phyloP scores from a whole-genome alignment of 306 rosid genomes.

The Abrus pulchellus region DNA sequence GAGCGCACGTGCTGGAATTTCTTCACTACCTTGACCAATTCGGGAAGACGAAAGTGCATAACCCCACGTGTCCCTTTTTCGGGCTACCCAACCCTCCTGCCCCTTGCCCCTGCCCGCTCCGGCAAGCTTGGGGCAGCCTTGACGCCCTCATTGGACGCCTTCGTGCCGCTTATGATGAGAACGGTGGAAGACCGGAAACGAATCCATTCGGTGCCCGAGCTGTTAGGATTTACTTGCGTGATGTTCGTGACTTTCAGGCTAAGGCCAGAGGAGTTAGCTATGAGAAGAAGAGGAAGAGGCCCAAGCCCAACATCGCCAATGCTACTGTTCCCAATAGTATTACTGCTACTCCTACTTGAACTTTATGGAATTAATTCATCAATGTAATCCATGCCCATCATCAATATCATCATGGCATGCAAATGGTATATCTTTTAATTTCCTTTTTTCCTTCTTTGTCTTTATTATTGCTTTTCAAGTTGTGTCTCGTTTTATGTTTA shows the following conservation, averaged over 20 bases:
- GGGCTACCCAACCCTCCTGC: constrained; percentile 88
- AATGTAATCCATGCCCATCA: background rate
- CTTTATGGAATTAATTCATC: too few relatives aligned
- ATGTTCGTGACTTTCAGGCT: constrained; percentile 91
- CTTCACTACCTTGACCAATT: constrained; percentile 92
- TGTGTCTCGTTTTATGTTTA: background rate
- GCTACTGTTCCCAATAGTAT: background rate
- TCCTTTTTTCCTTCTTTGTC: too few relatives aligned
- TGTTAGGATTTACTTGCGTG: constrained; percentile 79
- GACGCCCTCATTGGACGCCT: constrained; percentile 97
- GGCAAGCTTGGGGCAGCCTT: constrained; percentile 98
- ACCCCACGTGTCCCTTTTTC: constrained; percentile 82
- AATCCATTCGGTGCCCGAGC: constrained; percentile 85
- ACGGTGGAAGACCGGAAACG: constrained; percentile 67
- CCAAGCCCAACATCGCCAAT: constrained; percentile 53
- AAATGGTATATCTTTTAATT: too few relatives aligned
- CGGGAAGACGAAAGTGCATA: constrained; percentile 93
- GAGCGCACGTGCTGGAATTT: constrained; percentile 85
- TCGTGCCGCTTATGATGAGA: constrained; percentile 89
- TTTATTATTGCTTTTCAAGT: background rate
- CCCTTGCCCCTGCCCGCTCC: constrained; percentile 91
- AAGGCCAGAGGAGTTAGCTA: constrained; percentile 93
- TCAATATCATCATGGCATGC: background rate
- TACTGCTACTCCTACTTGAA: too few relatives aligned
- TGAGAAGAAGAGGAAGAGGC: constrained; percentile 90